Evolutionary conservation across 1,284 basidiomycete species (phyloP).

Genomic region (Ceratobasidium sp.): DNA sequence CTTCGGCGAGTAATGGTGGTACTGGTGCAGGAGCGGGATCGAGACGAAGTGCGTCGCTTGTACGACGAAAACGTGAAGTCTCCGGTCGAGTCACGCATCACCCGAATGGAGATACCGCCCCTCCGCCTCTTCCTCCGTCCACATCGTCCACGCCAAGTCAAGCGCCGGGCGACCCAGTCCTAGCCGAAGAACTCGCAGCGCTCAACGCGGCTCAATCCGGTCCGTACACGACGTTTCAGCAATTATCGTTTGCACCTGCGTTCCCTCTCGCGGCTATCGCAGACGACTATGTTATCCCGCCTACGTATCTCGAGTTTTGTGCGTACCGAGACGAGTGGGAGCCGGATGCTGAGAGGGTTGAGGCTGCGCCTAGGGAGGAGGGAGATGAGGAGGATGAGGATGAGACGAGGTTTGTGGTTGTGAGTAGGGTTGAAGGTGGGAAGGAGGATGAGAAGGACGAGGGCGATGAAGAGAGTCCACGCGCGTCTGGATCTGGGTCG

Average conservation of each 20-base stretch:
- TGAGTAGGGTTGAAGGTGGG: background rate
- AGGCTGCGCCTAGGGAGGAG: slow-evolving; percentile 53
- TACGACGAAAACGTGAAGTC: slow-evolving; percentile 24
- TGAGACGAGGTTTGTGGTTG: background rate
- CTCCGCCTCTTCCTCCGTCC: background rate
- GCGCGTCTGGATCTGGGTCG: background rate
- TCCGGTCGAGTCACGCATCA: slow-evolving; percentile 16
- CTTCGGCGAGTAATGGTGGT: background rate
- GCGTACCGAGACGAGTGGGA: slow-evolving; percentile 67
- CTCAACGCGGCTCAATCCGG: slow-evolving; percentile 74
- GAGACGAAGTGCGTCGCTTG: slow-evolving; percentile 27
- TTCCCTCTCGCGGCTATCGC: slow-evolving; percentile 88
- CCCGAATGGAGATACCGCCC: slow-evolving; percentile 8
- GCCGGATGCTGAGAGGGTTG: slow-evolving; percentile 34
- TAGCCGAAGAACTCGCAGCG: slow-evolving; percentile 74
- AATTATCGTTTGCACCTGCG: slow-evolving; percentile 82
- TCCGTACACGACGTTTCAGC: slow-evolving; percentile 89
- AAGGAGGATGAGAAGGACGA: background rate
- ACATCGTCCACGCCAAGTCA: background rate
- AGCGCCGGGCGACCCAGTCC: background rate
- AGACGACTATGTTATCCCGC: slow-evolving; percentile 88
- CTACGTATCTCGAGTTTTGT: slow-evolving; percentile 82
- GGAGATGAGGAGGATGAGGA: slow-evolving; percentile 10
- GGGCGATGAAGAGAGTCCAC: slow-evolving; percentile 11
- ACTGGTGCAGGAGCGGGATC: background rate